A percentile compares a stretch with the other conserved stretches of the same genome.
phyloP scores from a whole-genome alignment of 2,329 filamentous ascomycete genomes.

The Nothomitra cinnamomea region DNA sequence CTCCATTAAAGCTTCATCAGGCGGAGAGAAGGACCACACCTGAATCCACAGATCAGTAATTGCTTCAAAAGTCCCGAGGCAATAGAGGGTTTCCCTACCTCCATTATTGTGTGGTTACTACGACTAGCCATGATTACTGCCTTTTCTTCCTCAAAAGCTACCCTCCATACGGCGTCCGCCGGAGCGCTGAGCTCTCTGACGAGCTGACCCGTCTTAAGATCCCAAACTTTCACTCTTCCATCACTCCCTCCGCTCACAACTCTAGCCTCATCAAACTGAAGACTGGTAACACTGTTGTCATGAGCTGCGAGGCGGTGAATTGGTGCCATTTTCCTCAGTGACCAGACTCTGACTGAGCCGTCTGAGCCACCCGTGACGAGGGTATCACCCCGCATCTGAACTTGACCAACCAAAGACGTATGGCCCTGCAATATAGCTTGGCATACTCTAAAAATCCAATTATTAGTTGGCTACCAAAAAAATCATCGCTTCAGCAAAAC shows the following conservation, averaged over 20 bases:
- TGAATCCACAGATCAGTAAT: slow-evolving; percentile 25
- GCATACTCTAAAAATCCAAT: slow-evolving; percentile 39
- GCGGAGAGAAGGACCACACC: slow-evolving; percentile 92
- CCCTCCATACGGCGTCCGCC: slow-evolving; percentile 90
- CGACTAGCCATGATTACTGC: slow-evolving; percentile 88
- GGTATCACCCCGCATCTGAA: slow-evolving; percentile 89
- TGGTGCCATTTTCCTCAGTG: slow-evolving; percentile 70
- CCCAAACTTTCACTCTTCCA: slow-evolving; percentile 97
- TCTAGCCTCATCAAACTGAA: slow-evolving; percentile 91
- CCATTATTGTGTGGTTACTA: slow-evolving; percentile 82
- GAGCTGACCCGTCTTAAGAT: slow-evolving; percentile 75
- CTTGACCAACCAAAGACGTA: slow-evolving; percentile 86
- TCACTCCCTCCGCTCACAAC: slow-evolving; percentile 94
- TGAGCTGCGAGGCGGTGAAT: slow-evolving; percentile 92
- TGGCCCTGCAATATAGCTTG: slow-evolving; percentile 90
- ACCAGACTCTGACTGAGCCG: slow-evolving; percentile 93
- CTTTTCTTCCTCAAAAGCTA: slow-evolving; percentile 96
- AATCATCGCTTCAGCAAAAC: slow-evolving; percentile 6
- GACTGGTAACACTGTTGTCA: slow-evolving; percentile 93
- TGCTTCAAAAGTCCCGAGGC: slow-evolving; percentile 6
- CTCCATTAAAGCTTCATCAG: slow-evolving; percentile 39
- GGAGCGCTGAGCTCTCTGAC: slow-evolving; percentile 83
- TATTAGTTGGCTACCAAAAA: slow-evolving; percentile 1
- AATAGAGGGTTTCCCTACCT: slow-evolving; percentile 41
- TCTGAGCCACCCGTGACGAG: slow-evolving; percentile 93